Evolutionary conservation across 208 protist genomes (phyloP).

Genomic region (Crithidia sp.): DNA sequence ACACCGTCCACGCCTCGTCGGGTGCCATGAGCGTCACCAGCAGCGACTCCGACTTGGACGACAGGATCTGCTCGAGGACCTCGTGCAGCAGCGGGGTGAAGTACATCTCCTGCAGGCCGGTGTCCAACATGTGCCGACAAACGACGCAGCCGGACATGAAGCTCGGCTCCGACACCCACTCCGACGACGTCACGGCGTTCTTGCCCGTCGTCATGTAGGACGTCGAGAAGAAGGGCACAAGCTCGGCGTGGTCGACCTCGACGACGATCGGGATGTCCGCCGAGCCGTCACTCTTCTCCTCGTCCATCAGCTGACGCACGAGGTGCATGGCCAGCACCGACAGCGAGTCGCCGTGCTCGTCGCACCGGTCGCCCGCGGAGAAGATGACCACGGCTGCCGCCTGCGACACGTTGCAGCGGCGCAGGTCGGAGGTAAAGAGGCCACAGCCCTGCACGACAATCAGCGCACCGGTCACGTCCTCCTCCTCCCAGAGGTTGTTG

Average conservation of each 20-base stretch:
- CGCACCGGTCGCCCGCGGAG: conserved; percentile 41
- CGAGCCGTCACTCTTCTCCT: conserved; percentile 16
- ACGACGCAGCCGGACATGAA: conserved; percentile 48
- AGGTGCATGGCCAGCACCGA: conserved; percentile 37
- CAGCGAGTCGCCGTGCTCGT: conserved; percentile 44
- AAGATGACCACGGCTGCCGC: conserved; percentile 47
- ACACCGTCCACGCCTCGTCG: conserved; percentile 24
- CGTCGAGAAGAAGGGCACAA: conserved; percentile 28
- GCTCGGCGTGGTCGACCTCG: conserved; percentile 36
- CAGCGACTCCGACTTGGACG: conserved; percentile 30
- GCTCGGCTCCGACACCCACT: conserved; percentile 47
- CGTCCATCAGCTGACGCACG: conserved; percentile 31
- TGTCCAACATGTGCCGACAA: conserved; percentile 52
- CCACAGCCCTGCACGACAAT: conserved; percentile 45
- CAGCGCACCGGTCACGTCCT: conserved; percentile 30
- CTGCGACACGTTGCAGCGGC: conserved; percentile 37
- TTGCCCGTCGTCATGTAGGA: conserved; percentile 19
- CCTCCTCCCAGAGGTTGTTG: conserved; percentile 45
- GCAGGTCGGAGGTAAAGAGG: conserved; percentile 40
- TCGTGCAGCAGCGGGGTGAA: conserved; percentile 36
- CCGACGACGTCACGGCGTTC: conserved; percentile 18
- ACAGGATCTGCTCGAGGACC: conserved; percentile 43
- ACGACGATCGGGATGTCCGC: conserved; percentile 42
- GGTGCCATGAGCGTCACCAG: conserved; percentile 33
- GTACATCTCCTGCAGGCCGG: conserved; percentile 41